Conservation (phyloP, 2,329 filamentous ascomycete genomes). For the Trichophyton benhamiae region DNA sequence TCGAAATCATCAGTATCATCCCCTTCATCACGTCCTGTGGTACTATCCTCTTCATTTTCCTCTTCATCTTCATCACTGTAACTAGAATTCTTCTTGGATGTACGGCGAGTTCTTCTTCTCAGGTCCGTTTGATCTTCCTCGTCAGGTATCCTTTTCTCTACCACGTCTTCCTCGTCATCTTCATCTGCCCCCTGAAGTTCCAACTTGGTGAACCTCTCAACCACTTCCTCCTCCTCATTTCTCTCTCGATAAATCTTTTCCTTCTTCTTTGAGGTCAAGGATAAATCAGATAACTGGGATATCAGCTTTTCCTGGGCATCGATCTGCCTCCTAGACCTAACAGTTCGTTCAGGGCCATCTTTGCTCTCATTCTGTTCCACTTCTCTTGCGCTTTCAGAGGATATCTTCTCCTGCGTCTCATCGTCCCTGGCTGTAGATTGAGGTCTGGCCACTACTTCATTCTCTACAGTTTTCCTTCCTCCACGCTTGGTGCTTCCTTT, state of each 20-base stretch:
- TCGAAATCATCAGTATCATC: constrained; percentile 22
- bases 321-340: neutral
- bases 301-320: neutral
- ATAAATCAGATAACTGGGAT: neutral
- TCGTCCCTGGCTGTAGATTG: neutral
- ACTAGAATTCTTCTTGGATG: neutral
- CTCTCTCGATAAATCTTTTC: neutral
- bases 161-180: neutral
- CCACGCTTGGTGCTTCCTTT: neutral
- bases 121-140: neutral
- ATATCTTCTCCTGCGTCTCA: neutral
- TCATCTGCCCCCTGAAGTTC: neutral
- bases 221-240: neutral
- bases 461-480: neutral
- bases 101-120: neutral
- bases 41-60: neutral
- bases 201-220: neutral
- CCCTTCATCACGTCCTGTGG: constrained; percentile 11
- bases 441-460: neutral
- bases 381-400: neutral
- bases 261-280: neutral
- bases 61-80: neutral
- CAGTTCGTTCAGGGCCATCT: neutral
- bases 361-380: neutral
- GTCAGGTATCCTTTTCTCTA: neutral